Conservation (phyloP, 2,329 filamentous ascomycete species). For the Zymoseptoria crescenta region DNA sequence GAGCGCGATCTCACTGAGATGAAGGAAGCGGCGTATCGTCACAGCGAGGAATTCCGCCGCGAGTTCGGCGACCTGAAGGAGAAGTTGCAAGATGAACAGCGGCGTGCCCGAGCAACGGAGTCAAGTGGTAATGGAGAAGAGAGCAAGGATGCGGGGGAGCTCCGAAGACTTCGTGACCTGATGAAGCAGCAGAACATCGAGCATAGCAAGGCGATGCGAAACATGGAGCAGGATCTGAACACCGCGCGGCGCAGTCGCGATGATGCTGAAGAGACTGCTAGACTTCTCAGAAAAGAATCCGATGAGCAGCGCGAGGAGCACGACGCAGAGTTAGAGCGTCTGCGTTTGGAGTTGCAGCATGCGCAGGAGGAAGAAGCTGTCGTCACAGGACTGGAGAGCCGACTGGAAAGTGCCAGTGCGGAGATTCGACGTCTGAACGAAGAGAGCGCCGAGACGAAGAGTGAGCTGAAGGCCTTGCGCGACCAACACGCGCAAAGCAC, state of each 20-base stretch:
- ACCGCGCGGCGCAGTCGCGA: slow-evolving; percentile 15
- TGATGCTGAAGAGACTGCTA: slow-evolving; percentile 16
- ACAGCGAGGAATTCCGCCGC: slow-evolving; percentile 17
- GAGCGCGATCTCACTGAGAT: slow-evolving; percentile 19
- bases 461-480: slow-evolving; percentile 8
- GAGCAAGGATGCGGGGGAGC: slow-evolving; percentile 12
- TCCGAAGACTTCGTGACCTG: slow-evolving; percentile 15
- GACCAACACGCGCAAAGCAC: slow-evolving; percentile 12
- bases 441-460: slow-evolving; percentile 9
- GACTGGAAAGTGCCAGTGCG: slow-evolving; percentile 13
- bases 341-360: slow-evolving; percentile 16
- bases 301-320: slow-evolving; percentile 17
- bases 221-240: slow-evolving; percentile 17
- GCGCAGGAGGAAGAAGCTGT: slow-evolving; percentile 10
- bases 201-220: slow-evolving; percentile 10
- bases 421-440: slow-evolving; percentile 16
- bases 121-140: slow-evolving; percentile 5
- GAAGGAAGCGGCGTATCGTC: slow-evolving; percentile 18
- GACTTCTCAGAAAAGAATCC: slow-evolving; percentile 18
- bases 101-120: slow-evolving; percentile 1
- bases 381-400: slow-evolving; percentile 17
- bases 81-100: slow-evolving; percentile 9
- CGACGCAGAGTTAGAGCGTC: slow-evolving; percentile 15
- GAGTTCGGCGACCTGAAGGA: slow-evolving; percentile 18
- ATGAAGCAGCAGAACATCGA: slow-evolving; percentile 13